phyloP scores from a whole-genome alignment of 1,284 basidiomycete genomes.

The Takashimella koratensis region DNA sequence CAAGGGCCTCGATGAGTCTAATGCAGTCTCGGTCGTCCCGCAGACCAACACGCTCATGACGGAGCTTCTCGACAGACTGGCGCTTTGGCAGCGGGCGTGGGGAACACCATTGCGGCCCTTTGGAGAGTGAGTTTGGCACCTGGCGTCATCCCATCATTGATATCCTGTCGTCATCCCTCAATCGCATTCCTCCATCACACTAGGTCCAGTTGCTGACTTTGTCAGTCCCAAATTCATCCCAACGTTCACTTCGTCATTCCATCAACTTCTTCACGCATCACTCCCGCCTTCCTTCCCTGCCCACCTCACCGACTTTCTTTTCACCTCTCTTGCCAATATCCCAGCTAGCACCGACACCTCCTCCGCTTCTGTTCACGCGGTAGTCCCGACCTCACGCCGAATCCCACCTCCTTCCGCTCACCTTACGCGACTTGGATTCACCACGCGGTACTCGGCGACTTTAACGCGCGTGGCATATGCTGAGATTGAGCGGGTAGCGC shows the following conservation, averaged over 20 bases:
- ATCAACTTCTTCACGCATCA: conserved; percentile 41
- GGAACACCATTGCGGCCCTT: conserved; percentile 32
- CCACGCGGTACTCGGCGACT: conserved; percentile 79
- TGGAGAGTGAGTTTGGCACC: conserved; percentile 31
- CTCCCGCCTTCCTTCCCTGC: conserved; percentile 37
- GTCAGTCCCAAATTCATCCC: conserved; percentile 21
- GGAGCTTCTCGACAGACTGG: conserved; percentile 38
- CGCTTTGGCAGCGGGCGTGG: conserved; percentile 46
- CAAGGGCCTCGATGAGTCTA: conserved; percentile 7
- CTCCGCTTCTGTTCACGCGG: neutral
- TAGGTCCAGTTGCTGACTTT: conserved; percentile 4
- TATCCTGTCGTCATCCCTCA: neutral
- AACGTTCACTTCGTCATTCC: conserved; percentile 31
- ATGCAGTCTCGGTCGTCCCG: conserved; percentile 7
- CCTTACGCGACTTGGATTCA: conserved; percentile 69
- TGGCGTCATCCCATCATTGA: too few species aligned
- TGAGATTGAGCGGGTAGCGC: conserved; percentile 70
- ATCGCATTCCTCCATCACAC: neutral
- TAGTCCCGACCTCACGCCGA: conserved; percentile 13
- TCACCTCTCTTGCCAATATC: conserved; percentile 27
- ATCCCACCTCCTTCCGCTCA: conserved; percentile 35
- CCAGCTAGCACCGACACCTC: conserved; percentile 1
- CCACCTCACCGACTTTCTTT: conserved; percentile 34
- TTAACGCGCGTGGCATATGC: conserved; percentile 79
- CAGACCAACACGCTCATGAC: conserved; percentile 22